These are phyloP conservation scores for Actinomucor elegans DNA, from an alignment of 371 early-diverging fungal species.

Conservation along the genomic window DNA sequence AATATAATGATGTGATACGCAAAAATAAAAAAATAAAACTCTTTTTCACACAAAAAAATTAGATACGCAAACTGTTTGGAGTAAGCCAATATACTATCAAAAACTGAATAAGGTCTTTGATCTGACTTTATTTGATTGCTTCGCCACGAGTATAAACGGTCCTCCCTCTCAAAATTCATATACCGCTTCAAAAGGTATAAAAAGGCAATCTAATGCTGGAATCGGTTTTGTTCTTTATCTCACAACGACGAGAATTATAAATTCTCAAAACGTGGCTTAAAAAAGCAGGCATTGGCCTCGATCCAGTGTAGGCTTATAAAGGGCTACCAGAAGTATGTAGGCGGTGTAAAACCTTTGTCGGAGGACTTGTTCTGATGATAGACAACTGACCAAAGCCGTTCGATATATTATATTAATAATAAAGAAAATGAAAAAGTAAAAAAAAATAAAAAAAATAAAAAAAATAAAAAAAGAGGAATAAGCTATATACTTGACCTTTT, in stretches of 20 bases:
- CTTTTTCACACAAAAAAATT: no score
- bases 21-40: no score
- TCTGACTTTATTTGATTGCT: no score
- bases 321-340: slow-evolving; percentile 8
- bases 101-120: no score
- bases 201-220: not conserved
- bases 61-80: no score
- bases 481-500: no score
- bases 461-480: no score
- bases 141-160: no score
- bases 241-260: slow-evolving; percentile 16
- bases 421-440: slow-evolving; percentile 1
- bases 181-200: slow-evolving; percentile 3
- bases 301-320: slow-evolving; percentile 6
- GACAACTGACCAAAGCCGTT: slow-evolving; percentile 16
- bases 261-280: slow-evolving; percentile 17
- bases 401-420: not conserved
- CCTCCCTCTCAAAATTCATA: no score
- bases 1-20: no score
- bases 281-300: slow-evolving; percentile 1
- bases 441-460: no score
- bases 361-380: slow-evolving; percentile 8
- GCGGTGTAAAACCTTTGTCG: slow-evolving; percentile 16
- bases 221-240: slow-evolving; percentile 4
- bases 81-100: no score